Base-by-base conservation (phyloP, 257 asterid species). In the Paraleonurus japonicus region DNA sequence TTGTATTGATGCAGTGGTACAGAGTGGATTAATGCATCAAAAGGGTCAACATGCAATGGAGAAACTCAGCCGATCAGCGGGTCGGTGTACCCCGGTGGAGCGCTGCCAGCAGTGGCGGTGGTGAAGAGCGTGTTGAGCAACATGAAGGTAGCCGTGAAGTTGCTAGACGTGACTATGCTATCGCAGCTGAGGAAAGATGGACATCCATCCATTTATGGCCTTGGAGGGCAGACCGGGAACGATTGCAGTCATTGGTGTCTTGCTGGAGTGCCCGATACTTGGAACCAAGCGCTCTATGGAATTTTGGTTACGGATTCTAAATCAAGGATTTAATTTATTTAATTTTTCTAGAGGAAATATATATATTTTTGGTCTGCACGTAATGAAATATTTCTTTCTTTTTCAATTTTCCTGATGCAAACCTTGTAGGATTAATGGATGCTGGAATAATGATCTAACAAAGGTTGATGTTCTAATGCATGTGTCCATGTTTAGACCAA, bases 231-330 rank as follows among this genome's bases (percentile, higher is more conserved):
- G 4, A 73, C 11, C 35, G 88, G 84, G 48, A 73, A 83, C n/a
- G 97, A 91, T 60, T 89, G 96, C 59, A 88, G 92, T 64, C 95
- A 88, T n/a, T 90, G 96, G 96, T 90, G 96, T 74, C 80, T 90
- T 24, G 78, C 88, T 22, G 96, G 95, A 13, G 86, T 81, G 19
- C 92, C 94, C 1, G 95, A 87, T 75, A 78, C 88, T 33, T 89
- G 97, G 92, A 90, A 90, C 75, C 76, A 88, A 41, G 72, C 84
- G 15, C 76, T 90, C 13, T 84, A 91, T 61, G 77, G 69, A 2
- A 73, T 78, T 48, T 73, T 80, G 2, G 7, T 83, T 10, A 47
- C 72, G 5, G 47, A 57, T 12, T 33, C 48, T 37, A 69, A 69
- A 78, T 83, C 78, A 13, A 73, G 71, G 9, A 69, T 76, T 1